Percentiles rank a stretch among this genome's conserved stretches.
phyloP scores from a whole-genome alignment of 1,284 basidiomycete genomes.

The Athelia sp. region DNA sequence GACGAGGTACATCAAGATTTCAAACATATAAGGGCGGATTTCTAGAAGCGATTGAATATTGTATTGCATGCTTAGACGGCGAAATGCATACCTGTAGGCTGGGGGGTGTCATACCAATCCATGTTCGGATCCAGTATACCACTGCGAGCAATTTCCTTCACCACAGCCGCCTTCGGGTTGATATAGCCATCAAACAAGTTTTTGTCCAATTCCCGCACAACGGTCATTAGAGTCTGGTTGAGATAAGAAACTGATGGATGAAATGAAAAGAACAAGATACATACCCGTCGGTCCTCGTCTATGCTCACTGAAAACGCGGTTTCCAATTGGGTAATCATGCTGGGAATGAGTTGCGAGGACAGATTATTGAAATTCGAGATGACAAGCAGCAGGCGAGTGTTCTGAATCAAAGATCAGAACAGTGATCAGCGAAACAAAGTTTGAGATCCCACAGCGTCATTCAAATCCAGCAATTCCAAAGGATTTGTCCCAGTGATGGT shows the following conservation, averaged over 20 bases:
- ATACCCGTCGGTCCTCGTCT: conserved; percentile 68
- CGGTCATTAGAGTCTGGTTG: conserved; percentile 77
- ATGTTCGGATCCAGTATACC: conserved; percentile 80
- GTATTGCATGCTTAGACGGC: too few species aligned
- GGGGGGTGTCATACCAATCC: conserved; percentile 89
- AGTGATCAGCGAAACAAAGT: conserved; percentile 10
- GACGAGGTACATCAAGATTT: conserved; percentile 84
- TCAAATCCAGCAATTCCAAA: conserved; percentile 54
- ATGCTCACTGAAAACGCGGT: conserved; percentile 73
- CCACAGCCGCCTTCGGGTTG: conserved; percentile 66
- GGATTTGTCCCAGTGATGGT: conserved; percentile 35
- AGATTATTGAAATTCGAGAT: conserved; percentile 88
- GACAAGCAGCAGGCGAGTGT: conserved; percentile 84
- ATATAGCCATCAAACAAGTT: conserved; percentile 86
- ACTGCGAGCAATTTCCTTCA: conserved; percentile 67
- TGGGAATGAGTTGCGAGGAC: conserved; percentile 66
- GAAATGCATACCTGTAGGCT: conserved; percentile 68
- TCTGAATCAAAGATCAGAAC: conserved; percentile 41
- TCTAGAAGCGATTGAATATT: conserved; percentile 56
- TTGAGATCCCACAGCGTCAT: conserved; percentile 47
- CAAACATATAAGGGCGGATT: conserved; percentile 93
- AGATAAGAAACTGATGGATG: conserved; percentile 6
- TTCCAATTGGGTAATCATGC: conserved; percentile 79
- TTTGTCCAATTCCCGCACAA: conserved; percentile 80
- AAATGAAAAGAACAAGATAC: too few species aligned